phyloP scores from a whole-genome alignment of 352 stramenopile species.

The Pythium aquatile region DNA sequence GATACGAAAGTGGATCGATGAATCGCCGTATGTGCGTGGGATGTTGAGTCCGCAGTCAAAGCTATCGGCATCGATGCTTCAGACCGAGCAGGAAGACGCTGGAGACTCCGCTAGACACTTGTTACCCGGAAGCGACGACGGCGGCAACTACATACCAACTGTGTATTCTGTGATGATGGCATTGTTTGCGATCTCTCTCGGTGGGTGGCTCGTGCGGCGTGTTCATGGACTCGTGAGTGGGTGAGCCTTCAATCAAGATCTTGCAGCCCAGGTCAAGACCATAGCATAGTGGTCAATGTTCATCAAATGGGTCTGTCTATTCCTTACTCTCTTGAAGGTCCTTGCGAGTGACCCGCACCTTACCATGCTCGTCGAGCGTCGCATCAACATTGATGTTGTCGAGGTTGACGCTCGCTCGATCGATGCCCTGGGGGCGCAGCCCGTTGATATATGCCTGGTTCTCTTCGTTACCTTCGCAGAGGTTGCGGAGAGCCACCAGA shows the following conservation, averaged over 20 bases:
- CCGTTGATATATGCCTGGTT: constrained; percentile 68
- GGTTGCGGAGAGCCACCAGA: constrained; percentile 84
- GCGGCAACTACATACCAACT: neutral
- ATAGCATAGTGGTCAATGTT: too few relatives aligned
- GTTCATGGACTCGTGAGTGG: neutral
- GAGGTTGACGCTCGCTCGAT: constrained; percentile 28
- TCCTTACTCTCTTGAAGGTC: constrained; percentile 1
- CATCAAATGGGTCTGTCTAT: constrained; percentile 24
- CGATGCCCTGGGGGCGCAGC: constrained; percentile 60
- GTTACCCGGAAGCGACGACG: neutral
- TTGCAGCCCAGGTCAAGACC: neutral
- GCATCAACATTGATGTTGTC: constrained; percentile 36
- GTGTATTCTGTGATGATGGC: neutral
- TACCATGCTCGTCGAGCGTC: constrained; percentile 26
- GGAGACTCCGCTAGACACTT: neutral
- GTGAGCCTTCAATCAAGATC: too few relatives aligned
- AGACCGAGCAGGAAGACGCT: neutral
- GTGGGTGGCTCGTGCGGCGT: neutral
- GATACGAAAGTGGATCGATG: constrained; percentile 6
- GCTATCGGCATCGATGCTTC: neutral
- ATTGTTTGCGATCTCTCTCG: neutral
- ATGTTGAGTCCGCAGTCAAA: neutral
- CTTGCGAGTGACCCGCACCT: constrained; percentile 28
- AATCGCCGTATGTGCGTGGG: neutral
- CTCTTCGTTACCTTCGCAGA: constrained; percentile 84